These are phyloP conservation scores for Kuraishia cidri DNA, from an alignment of 805 yeast genomes.

Conservation along the genomic window DNA sequence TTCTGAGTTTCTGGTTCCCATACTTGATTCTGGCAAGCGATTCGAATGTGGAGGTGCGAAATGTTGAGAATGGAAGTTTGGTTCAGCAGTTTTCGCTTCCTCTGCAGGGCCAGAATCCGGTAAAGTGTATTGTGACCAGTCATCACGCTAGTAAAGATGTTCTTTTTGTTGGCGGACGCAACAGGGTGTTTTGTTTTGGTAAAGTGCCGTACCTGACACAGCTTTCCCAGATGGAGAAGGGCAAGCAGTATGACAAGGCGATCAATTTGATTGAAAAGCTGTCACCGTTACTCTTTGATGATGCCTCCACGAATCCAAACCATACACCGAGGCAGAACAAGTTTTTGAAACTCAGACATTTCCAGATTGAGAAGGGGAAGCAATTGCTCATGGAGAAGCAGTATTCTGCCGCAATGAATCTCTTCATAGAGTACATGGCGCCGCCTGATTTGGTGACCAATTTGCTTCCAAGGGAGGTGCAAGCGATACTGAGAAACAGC, in stretches of 20 bases:
- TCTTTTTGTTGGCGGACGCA: conserved; percentile 18
- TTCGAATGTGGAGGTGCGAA: conserved; percentile 25
- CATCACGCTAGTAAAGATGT: conserved; percentile 14
- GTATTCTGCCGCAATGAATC: conserved; percentile 26
- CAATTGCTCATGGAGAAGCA: conserved; percentile 18
- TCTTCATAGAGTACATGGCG: conserved; percentile 47
- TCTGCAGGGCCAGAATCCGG: conserved; percentile 1
- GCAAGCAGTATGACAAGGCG: conserved; percentile 29
- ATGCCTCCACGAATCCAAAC: conserved; percentile 2
- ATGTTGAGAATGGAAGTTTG: conserved; percentile 22
- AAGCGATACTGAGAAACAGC: neutral
- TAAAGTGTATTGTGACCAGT: no score
- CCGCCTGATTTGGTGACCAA: conserved; percentile 45
- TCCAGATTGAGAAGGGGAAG: conserved; percentile 30
- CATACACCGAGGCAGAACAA: conserved; percentile 17
- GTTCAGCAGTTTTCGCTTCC: conserved; percentile 18
- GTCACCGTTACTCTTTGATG: conserved; percentile 13
- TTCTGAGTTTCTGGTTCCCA: conserved; percentile 26
- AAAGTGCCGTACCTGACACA: conserved; percentile 21
- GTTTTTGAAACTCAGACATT: conserved; percentile 27
- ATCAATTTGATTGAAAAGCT: conserved; percentile 27
- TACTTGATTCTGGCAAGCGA: conserved; percentile 21
- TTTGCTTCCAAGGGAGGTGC: conserved; percentile 28
- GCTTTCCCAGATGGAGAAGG: conserved; percentile 18
- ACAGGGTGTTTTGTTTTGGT: conserved; percentile 15